These are phyloP conservation scores for Diophrys appendiculata DNA, from an alignment of 73 alveolate species.

Conservation along the genomic window DNA sequence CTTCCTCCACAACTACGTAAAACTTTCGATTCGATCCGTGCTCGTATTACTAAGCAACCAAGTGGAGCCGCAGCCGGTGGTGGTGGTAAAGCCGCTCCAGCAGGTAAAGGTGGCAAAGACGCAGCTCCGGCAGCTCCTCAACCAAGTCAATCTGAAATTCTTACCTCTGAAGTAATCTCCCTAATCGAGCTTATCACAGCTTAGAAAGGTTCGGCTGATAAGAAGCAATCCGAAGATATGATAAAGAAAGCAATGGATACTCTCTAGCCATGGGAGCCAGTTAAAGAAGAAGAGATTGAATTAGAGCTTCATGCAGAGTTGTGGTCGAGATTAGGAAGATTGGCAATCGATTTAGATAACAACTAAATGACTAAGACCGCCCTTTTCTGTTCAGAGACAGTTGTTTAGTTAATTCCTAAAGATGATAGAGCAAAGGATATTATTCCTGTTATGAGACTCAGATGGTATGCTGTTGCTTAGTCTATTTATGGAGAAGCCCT, in stretches of 20 bases:
- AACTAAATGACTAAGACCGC: conserved; percentile 80
- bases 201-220: no score
- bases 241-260: conserved; percentile 90
- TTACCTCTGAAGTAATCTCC: conserved; percentile 53
- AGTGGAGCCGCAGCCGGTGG: conserved; percentile 43
- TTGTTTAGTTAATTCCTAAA: conserved; percentile 30
- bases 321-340: conserved; percentile 97
- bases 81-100: conserved; percentile 57
- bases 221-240: conserved; percentile 44
- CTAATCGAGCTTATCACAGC: conserved; percentile 43
- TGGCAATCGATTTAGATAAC: conserved; percentile 79
- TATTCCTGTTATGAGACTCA: conserved; percentile 86
- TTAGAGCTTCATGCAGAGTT: conserved; percentile 96
- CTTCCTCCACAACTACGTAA: conserved; percentile 90
- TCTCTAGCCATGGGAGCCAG: conserved; percentile 82
- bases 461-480: conserved; percentile 98
- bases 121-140: conserved; percentile 64
- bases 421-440: conserved; percentile 27
- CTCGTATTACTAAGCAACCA: conserved; percentile 82
- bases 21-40: conserved; percentile 88
- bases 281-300: conserved; percentile 94
- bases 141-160: conserved; percentile 67
- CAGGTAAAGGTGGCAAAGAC: conserved; percentile 71
- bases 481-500: conserved; percentile 93
- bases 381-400: conserved; percentile 90